These are phyloP conservation scores for Seminavis robusta DNA, from an alignment of 108 stramenopile species.

Conservation along the genomic window DNA sequence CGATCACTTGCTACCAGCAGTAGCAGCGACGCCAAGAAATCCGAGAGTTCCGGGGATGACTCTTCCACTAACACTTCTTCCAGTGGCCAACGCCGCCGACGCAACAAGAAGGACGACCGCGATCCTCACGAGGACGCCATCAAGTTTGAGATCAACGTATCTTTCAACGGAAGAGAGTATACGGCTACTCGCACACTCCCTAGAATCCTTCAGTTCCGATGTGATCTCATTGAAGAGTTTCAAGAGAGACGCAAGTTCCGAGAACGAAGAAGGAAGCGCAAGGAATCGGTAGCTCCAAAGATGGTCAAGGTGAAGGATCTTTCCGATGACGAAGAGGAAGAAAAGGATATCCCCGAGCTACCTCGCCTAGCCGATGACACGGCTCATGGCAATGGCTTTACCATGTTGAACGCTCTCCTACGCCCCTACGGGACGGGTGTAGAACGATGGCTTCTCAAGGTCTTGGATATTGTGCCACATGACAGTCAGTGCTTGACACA, in stretches of 20 bases:
- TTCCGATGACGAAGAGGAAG: no score
- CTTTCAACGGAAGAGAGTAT: conserved; percentile 68
- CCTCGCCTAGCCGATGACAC: conserved; percentile 29
- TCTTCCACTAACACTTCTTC: no score
- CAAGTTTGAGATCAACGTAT: conserved; percentile 65
- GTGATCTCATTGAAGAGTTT: conserved; percentile 63
- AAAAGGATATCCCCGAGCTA: conserved; percentile 75
- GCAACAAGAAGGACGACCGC: no score
- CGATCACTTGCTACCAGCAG: background rate
- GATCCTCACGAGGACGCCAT: conserved; percentile 55
- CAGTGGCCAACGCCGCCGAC: no score
- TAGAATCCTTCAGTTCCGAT: conserved; percentile 55
- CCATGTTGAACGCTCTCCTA: conserved; percentile 58
- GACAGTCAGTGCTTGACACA: conserved; percentile 56
- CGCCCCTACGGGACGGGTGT: conserved; percentile 62
- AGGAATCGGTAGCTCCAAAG: no score
- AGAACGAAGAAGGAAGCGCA: no score
- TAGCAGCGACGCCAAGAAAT: no score
- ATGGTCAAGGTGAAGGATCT: no score
- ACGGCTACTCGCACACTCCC: conserved; percentile 66
- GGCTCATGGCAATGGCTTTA: conserved; percentile 43
- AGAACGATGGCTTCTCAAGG: conserved; percentile 62
- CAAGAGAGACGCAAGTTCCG: conserved; percentile 14
- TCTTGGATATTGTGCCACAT: conserved; percentile 52
- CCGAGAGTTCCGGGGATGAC: no score